Conservation (phyloP, 345 rosid genomes). For the Hibiscus mutabilis region DNA sequence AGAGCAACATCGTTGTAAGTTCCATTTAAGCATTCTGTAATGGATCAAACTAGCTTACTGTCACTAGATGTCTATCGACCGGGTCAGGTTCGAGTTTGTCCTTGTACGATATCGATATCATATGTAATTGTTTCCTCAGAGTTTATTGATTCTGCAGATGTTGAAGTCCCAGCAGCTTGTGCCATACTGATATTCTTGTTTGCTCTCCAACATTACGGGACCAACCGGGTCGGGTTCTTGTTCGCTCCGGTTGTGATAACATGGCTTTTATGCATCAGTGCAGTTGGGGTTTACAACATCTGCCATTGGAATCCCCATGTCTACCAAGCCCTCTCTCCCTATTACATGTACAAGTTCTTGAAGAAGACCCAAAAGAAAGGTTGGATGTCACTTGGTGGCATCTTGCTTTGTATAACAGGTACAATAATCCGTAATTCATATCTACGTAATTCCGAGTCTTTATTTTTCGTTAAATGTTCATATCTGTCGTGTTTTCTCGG, state of each 20-base stretch:
- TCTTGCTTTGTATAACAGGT: constrained; percentile 92
- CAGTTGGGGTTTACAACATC: constrained; percentile 83
- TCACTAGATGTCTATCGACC: too few species aligned
- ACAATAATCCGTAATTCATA: neutral
- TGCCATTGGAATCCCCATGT: constrained; percentile 82
- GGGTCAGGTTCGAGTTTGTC: too few species aligned
- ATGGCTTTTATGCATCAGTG: constrained; percentile 78
- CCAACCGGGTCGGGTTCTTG: constrained; percentile 66
- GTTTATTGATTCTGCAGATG: constrained; percentile 43
- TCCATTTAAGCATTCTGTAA: neutral
- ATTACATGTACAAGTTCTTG: constrained; percentile 81
- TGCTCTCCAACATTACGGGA: constrained; percentile 75
- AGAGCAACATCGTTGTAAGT: constrained; percentile 75
- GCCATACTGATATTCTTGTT: constrained; percentile 52
- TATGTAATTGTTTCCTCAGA: neutral
- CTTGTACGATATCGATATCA: too few species aligned
- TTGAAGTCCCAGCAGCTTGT: constrained; percentile 70
- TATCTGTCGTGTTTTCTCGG: neutral
- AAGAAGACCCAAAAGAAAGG: constrained; percentile 81
- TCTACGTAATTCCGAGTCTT: neutral
- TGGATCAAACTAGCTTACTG: too few species aligned
- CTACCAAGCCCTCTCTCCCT: constrained; percentile 87
- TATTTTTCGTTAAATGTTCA: neutral
- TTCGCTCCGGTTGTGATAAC: constrained; percentile 59
- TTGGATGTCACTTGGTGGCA: constrained; percentile 99